A percentile compares a stretch with the other conserved stretches of the same genome.
Evolutionary conservation across 352 stramenopile species (phyloP).

Genomic region (Aphanomyces stellatus): DNA sequence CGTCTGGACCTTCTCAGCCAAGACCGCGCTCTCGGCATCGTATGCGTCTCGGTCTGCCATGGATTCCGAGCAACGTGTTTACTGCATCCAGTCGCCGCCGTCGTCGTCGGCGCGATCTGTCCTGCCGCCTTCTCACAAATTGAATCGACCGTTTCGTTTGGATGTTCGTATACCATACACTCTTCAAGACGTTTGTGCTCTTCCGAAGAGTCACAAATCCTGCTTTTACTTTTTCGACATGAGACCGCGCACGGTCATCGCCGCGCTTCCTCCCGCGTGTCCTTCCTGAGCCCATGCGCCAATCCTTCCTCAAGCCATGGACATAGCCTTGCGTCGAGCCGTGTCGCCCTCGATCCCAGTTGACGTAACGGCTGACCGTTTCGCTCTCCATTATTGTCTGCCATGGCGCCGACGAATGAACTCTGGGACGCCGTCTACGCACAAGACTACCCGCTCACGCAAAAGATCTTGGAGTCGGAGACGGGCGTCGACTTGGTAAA

Average conservation of each 20-base stretch:
- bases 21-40: background rate
- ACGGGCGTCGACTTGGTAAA: background rate
- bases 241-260: too few species aligned
- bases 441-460: constrained; percentile 7
- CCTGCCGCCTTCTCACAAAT: background rate
- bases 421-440: constrained; percentile 17
- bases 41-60: background rate
- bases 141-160: background rate
- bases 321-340: too few species aligned
- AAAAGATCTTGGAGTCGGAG: background rate
- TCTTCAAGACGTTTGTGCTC: background rate
- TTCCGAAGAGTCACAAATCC: background rate
- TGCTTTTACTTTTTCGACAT: too few species aligned
- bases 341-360: too few species aligned
- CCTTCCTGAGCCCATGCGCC: too few species aligned
- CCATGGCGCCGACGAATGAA: background rate
- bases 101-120: background rate
- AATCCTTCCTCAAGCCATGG: background rate
- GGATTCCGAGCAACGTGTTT: background rate
- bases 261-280: too few species aligned
- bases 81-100: background rate
- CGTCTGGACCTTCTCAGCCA: constrained; percentile 23
- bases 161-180: background rate
- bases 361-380: too few species aligned
- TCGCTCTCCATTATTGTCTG: too few species aligned